A percentile compares a stretch with the other conserved stretches of the same genome.
phyloP scores from a whole-genome alignment of 2,329 filamentous ascomycete genomes.

The Cordyceps cicadae region DNA sequence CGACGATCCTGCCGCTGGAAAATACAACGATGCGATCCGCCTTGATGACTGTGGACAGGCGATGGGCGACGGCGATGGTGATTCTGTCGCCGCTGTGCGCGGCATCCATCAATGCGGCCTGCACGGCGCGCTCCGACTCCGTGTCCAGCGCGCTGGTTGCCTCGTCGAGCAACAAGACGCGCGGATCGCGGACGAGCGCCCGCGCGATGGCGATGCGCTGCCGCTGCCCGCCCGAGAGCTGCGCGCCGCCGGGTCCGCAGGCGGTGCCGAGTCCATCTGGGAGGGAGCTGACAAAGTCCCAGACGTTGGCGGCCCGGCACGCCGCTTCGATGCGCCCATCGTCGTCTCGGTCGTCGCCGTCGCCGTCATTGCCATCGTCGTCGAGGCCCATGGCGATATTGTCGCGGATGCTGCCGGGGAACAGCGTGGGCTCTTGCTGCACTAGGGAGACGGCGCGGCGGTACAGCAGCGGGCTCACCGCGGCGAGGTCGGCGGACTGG shows the following conservation, averaged over 20 bases:
- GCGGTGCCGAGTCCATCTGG: slow-evolving; percentile 76
- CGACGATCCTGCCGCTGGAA: slow-evolving; percentile 45
- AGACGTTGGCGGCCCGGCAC: slow-evolving; percentile 39
- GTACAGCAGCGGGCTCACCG: slow-evolving; percentile 41
- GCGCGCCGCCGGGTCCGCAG: slow-evolving; percentile 72
- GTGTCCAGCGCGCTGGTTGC: slow-evolving; percentile 87
- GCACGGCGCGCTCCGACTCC: slow-evolving; percentile 90
- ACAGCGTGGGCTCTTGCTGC: slow-evolving; percentile 56
- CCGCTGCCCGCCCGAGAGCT: slow-evolving; percentile 85
- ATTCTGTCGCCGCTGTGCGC: slow-evolving; percentile 70
- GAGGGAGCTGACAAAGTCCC: slow-evolving; percentile 62
- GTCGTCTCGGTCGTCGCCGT: slow-evolving; percentile 20
- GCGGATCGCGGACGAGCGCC: slow-evolving; percentile 80
- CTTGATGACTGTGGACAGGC: slow-evolving; percentile 80
- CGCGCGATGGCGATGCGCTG: slow-evolving; percentile 87
- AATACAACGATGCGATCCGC: slow-evolving; percentile 56
- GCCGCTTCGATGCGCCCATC: slow-evolving; percentile 34
- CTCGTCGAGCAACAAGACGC: slow-evolving; percentile 90
- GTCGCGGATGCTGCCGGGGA: slow-evolving; percentile 72
- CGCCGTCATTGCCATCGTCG: too few relatives aligned
- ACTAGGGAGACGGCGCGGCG: slow-evolving; percentile 46
- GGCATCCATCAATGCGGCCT: slow-evolving; percentile 66
- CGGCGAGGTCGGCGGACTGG: slow-evolving; percentile 29
- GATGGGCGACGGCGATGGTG: slow-evolving; percentile 89
- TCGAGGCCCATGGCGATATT: slow-evolving; percentile 55